These are phyloP conservation scores for Candolleomyces efflorescens DNA, from an alignment of 768 basidiomycete species.

Conservation along the genomic window DNA sequence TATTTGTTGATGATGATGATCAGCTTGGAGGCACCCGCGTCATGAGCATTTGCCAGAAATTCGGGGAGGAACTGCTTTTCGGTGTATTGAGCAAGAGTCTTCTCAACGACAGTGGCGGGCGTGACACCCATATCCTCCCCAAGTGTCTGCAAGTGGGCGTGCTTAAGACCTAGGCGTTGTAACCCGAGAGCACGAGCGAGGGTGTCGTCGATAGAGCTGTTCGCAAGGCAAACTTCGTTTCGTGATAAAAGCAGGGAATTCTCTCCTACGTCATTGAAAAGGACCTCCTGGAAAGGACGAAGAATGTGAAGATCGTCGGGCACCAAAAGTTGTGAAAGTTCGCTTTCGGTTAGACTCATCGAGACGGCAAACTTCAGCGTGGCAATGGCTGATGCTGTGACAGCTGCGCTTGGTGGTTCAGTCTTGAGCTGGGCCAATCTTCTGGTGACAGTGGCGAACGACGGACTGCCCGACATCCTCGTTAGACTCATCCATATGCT, in stretches of 20 bases:
- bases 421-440: not conserved
- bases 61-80: conserved; percentile 41
- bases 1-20: conserved; percentile 34
- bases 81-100: conserved; percentile 37
- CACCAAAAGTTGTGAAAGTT: conserved; percentile 26
- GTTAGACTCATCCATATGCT: not conserved
- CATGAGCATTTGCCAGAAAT: conserved; percentile 51
- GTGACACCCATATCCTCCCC: conserved; percentile 41
- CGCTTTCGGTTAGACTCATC: conserved; percentile 13
- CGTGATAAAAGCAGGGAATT: conserved; percentile 19
- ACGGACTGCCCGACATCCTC: not conserved
- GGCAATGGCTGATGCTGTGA: conserved; percentile 20
- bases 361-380: conserved; percentile 27
- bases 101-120: conserved; percentile 38
- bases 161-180: conserved; percentile 29
- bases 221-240: conserved; percentile 21
- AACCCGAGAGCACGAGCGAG: conserved; percentile 28
- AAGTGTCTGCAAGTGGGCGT: conserved; percentile 21
- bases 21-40: conserved; percentile 42
- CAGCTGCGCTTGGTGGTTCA: not conserved
- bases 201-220: conserved; percentile 25
- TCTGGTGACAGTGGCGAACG: not conserved
- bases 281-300: conserved; percentile 23
- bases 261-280: conserved; percentile 40
- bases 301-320: conserved; percentile 27